Evolutionary conservation across 1,284 basidiomycete genomes (phyloP), one percentile per base, ranked within the genome.

Genomic region (Leccinum griseonigrum): DNA sequence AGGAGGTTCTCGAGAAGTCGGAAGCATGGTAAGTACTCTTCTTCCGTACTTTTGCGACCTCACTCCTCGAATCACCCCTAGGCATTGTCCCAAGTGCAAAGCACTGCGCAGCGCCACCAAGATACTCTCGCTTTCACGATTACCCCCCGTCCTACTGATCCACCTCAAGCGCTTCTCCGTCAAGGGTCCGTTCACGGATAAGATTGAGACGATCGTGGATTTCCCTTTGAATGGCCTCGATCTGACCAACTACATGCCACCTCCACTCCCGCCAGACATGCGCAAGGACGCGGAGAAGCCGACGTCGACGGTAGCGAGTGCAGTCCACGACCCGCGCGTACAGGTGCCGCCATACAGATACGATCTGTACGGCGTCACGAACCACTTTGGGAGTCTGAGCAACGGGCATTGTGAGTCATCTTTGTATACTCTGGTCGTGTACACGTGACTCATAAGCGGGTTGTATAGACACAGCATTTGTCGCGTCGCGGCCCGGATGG

Each of bases 121-220:
- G 74, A 83, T 81, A 36, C 83, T 99, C n/a, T 92, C 88, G 4
- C 80, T 94, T 28, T 87, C 96, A 2, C 90, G 97, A 14, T 82
- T 99, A 11, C 97, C 97, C 0, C 95, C 95, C 0, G 87, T 99
- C 40, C 84, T 99, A 13, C 81, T 99, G 65, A 95, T 99, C 68
- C 96, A 98, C 71, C 83, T 99, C 50, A 99, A 99, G 73, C 87
- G 97, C 36, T 99, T 99, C 78, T 92, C 92, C 54, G 91, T 91
- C 65, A 91, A 93, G 67, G 95, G 95, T 0, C 89, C 90, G 2
- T 97, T 97, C 76, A 96, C 94, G 54, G 95, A 98, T 79, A 98
- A 98, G 79, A 86, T 95, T 60, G 94, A 96, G 75, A 94, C 93
- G 7, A 84, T 87, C 59, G 90, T 96, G 58, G 91, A 95, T 64